phyloP scores from a whole-genome alignment of 2,329 filamentous ascomycete species.

The Arthrobotrys megalospora region DNA sequence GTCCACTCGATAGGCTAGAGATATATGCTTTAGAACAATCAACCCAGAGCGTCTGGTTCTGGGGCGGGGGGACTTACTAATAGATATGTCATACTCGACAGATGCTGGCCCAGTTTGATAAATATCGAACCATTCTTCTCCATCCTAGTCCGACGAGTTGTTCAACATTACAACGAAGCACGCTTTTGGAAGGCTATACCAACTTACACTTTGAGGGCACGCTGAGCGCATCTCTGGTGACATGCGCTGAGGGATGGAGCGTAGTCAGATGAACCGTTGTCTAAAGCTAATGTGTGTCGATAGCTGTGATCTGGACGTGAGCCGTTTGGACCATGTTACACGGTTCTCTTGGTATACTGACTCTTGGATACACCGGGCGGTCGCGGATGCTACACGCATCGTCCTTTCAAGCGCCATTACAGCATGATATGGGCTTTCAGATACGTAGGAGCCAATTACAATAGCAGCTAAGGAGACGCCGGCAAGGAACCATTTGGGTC shows the following conservation, averaged over 20 bases:
- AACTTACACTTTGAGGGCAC: constrained; percentile 53
- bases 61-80: constrained; percentile 39
- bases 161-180: neutral
- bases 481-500: constrained; percentile 37
- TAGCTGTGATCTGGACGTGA: constrained; percentile 30
- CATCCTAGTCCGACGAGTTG: constrained; percentile 67
- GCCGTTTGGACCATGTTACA: constrained; percentile 18
- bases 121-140: constrained; percentile 99
- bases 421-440: constrained; percentile 53
- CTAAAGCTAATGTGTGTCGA: constrained; percentile 38
- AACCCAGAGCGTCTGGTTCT: neutral
- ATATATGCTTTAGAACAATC: neutral
- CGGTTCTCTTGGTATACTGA: constrained; percentile 22
- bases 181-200: neutral
- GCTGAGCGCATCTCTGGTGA: constrained; percentile 54
- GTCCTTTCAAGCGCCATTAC: constrained; percentile 57
- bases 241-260: constrained; percentile 41
- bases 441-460: constrained; percentile 30
- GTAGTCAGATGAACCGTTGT: constrained; percentile 31
- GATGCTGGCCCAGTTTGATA: constrained; percentile 95
- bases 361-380: constrained; percentile 58
- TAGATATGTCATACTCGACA: constrained; percentile 70
- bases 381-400: constrained; percentile 46
- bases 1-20: constrained; percentile 64
- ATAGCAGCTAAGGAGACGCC: constrained; percentile 33